A percentile compares a stretch with the other conserved stretches of the same genome.
phyloP scores from a whole-genome alignment of 176 grass and related monocot genomes.

The Phragmites australis region DNA sequence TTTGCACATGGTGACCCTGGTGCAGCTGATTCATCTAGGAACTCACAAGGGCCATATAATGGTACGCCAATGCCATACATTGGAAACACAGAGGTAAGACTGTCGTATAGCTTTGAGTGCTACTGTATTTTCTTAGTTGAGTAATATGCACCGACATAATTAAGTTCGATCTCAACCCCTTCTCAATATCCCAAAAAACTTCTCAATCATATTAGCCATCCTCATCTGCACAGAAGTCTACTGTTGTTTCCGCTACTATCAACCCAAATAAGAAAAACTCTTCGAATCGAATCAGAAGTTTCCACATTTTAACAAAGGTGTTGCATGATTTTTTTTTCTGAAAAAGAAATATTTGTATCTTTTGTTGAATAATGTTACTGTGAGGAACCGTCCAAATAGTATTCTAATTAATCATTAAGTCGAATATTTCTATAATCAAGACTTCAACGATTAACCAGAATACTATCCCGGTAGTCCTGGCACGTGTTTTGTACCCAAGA shows the following conservation, averaged over 20 bases:
- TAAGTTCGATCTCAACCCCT: background rate
- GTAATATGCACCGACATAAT: background rate
- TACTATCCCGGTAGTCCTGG: too few relatives aligned
- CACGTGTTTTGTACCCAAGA: too few relatives aligned
- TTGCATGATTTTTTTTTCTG: background rate
- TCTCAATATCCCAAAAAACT: background rate
- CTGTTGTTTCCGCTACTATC: background rate
- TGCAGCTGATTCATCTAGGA: conserved; percentile 69
- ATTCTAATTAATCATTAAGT: too few relatives aligned
- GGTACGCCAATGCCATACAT: conserved; percentile 89
- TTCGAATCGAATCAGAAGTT: background rate
- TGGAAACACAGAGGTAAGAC: conserved; percentile 80
- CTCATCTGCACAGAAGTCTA: background rate
- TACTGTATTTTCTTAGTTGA: conserved; percentile 28
- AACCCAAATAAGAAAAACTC: background rate
- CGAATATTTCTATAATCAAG: too few relatives aligned
- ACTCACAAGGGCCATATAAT: conserved; percentile 65
- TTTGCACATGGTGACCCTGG: conserved; percentile 53
- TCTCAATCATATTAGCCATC: conserved; percentile 9
- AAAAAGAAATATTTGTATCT: background rate
- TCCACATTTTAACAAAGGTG: background rate
- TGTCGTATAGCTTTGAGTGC: conserved; percentile 4
- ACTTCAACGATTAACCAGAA: too few relatives aligned
- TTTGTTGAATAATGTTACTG: conserved; percentile 24
- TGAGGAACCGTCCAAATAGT: too few relatives aligned